Evolutionary conservation across 2,329 filamentous ascomycete species (phyloP).

Genomic region (Diaporthe eres): DNA sequence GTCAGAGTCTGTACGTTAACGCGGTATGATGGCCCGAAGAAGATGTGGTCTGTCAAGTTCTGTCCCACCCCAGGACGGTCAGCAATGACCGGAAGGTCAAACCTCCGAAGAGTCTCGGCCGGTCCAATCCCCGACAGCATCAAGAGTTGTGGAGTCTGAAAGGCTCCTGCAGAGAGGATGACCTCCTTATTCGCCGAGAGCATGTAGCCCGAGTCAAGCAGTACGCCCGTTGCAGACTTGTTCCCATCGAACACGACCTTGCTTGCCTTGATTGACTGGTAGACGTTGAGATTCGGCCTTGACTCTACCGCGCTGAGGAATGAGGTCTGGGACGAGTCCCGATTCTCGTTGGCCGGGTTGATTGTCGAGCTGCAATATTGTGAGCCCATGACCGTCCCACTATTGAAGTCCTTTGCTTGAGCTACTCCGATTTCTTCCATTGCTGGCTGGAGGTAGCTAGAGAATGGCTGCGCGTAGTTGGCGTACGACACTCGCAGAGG

Average conservation of each 20-base stretch:
- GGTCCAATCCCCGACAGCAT: conserved; percentile 45
- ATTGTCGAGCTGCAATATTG: conserved; percentile 17
- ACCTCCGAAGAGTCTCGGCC: conserved; percentile 44
- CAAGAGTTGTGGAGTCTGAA: conserved; percentile 56
- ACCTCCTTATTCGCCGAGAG: conserved; percentile 50
- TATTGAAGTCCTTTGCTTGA: conserved; percentile 13
- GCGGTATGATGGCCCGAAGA: conserved; percentile 12
- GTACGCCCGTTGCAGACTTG: conserved; percentile 30
- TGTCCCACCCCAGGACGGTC: conserved; percentile 47
- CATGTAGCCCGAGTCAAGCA: neutral
- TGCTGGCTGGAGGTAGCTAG: conserved; percentile 5
- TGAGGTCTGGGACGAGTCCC: conserved; percentile 12
- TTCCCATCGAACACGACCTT: neutral
- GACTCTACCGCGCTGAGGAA: neutral
- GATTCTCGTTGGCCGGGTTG: neutral
- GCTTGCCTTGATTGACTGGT: conserved; percentile 5
- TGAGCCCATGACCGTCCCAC: neutral
- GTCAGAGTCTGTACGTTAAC: conserved; percentile 23
- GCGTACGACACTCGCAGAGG: conserved; percentile 11
- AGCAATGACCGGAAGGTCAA: conserved; percentile 48
- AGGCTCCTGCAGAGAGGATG: conserved; percentile 58
- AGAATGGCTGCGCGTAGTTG: conserved; percentile 22
- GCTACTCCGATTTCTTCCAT: neutral
- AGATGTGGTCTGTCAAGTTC: conserved; percentile 26
- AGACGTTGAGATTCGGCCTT: neutral